Evolutionary conservation across 2,329 filamentous ascomycete species (phyloP).

Genomic region (Fusarium sambucinum): DNA sequence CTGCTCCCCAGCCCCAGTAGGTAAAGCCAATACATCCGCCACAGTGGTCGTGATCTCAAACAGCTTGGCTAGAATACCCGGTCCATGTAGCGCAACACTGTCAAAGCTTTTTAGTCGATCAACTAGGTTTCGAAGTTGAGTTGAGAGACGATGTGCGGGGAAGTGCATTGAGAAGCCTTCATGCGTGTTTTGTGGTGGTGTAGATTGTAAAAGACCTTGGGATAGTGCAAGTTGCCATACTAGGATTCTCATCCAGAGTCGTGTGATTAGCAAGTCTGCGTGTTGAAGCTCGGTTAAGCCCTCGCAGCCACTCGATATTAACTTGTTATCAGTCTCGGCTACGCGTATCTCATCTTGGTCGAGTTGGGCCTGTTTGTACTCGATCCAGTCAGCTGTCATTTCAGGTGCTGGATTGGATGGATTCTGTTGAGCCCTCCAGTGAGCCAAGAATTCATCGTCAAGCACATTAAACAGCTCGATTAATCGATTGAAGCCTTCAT

Average conservation of each 20-base stretch:
- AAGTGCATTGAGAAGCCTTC: constrained; percentile 57
- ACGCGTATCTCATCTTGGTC: constrained; percentile 54
- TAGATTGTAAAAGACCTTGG: constrained; percentile 53
- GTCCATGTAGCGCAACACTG: constrained; percentile 67
- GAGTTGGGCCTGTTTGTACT: constrained; percentile 56
- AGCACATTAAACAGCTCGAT: constrained; percentile 54
- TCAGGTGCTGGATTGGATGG: constrained; percentile 20
- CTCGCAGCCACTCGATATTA: constrained; percentile 43
- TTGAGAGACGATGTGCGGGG: constrained; percentile 54
- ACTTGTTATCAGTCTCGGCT: constrained; percentile 44
- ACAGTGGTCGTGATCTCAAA: constrained; percentile 71
- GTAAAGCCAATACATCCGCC: constrained; percentile 67
- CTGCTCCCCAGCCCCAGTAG: constrained; percentile 53
- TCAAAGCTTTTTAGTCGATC: constrained; percentile 51
- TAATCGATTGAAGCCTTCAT: constrained; percentile 54
- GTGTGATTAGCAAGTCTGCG: constrained; percentile 56
- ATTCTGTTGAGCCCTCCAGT: constrained; percentile 53
- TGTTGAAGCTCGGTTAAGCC: constrained; percentile 55
- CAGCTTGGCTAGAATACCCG: constrained; percentile 68
- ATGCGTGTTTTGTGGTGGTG: constrained; percentile 50
- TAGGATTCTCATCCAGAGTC: constrained; percentile 57
- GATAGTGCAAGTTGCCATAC: constrained; percentile 58
- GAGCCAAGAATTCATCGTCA: constrained; percentile 54
- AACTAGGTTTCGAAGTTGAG: constrained; percentile 55
- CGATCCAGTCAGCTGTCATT: constrained; percentile 56